Evolutionary conservation across 495 filamentous ascomycete genomes (phyloP).

Genomic region (Penicillium desertorum): DNA sequence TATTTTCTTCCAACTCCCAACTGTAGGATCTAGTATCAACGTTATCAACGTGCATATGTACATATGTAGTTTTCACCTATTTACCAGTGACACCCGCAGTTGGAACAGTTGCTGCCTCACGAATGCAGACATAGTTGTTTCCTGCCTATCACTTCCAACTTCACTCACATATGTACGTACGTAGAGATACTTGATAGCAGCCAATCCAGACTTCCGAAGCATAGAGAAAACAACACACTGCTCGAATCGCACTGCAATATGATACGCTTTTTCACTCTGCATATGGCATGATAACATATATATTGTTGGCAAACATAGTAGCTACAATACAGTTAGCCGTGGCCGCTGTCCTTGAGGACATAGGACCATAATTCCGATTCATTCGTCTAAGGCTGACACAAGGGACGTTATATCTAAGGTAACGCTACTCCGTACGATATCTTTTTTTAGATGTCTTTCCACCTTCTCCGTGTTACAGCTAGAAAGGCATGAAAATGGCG

Average conservation of each 20-base stretch:
- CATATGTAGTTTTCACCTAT: background rate
- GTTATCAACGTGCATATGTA: constrained; percentile 13
- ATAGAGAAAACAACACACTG: constrained; percentile 3
- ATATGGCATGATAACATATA: background rate
- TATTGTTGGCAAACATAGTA: background rate
- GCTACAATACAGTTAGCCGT: background rate
- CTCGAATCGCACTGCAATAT: constrained; percentile 1
- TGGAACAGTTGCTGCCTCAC: background rate
- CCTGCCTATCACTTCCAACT: constrained; percentile 3
- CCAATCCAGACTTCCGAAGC: constrained; percentile 3
- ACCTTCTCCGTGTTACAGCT: background rate
- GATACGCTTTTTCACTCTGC: background rate
- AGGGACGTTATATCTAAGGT: background rate
- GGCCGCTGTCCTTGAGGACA: background rate
- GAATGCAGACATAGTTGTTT: constrained; percentile 2
- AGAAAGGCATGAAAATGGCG: background rate
- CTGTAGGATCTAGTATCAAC: constrained; percentile 6
- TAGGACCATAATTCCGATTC: background rate
- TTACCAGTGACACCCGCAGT: constrained; percentile 5
- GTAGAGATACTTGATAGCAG: background rate
- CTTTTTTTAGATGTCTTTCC: background rate
- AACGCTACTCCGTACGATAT: background rate
- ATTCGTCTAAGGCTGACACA: background rate
- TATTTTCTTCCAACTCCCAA: constrained; percentile 5
- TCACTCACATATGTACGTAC: background rate